Conservation (phyloP, 768 basidiomycete genomes). For the Kwoniella heveanensis region DNA sequence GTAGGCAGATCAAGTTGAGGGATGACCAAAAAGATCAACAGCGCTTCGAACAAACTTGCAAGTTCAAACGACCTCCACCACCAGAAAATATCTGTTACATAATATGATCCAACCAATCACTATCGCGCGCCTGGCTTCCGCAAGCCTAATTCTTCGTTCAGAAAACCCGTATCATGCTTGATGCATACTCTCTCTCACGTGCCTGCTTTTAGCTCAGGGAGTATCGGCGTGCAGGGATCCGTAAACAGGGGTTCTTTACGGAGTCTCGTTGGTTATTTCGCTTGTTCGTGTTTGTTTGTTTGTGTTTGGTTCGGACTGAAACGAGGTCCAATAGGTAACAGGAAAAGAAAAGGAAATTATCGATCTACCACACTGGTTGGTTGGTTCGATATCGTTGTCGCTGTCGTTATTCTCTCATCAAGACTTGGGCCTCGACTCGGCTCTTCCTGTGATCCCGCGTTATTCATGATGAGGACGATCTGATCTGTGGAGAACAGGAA, state of each 20-base stretch:
- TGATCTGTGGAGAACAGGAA: neutral
- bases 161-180: too few relatives aligned
- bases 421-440: neutral
- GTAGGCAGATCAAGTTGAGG: too few relatives aligned
- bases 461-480: neutral
- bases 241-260: neutral
- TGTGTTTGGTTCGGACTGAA: constrained; percentile 6
- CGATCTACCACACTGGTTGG: neutral
- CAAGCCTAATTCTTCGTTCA: too few relatives aligned
- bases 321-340: too few relatives aligned
- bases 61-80: constrained; percentile 1
- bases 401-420: neutral
- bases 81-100: neutral
- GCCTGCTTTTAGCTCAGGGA: constrained; percentile 1
- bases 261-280: too few relatives aligned
- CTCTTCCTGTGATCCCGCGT: too few relatives aligned
- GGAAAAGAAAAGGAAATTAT: too few relatives aligned
- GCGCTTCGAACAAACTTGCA: neutral
- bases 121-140: neutral
- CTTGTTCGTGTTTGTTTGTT: neutral
- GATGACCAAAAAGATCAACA: constrained; percentile 1
- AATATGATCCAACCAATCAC: too few relatives aligned
- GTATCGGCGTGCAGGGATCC: neutral
- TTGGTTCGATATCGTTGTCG: neutral
- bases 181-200: too few relatives aligned